Base-by-base conservation (phyloP, 2,329 filamentous ascomycete genomes). In the Aspergillus caelatus region DNA sequence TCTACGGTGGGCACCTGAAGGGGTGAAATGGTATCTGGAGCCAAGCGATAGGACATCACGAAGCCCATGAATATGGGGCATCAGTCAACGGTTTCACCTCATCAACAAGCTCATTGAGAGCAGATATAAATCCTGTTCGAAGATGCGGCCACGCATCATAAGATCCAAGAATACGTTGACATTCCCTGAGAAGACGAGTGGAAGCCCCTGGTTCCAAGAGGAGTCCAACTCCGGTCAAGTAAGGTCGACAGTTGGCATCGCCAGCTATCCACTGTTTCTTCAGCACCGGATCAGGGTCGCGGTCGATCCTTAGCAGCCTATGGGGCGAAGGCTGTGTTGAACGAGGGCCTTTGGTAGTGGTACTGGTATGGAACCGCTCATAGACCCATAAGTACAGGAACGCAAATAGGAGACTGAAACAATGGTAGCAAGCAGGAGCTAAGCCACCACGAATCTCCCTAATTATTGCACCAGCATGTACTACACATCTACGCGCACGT, bases 281-380 rank as follows among this genome's bases (percentile, higher is more conserved):
- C n/a, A 23, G 45, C 45, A 19, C 11, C 8, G n/a, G 1, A 2
- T 46, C 21, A 6, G 11, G 21, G 21, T 26, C 45, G 3, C 45
- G 45, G 21, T 46, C 45, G 21, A 46, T 46, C 21, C 45, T 21
- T 23, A 46, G 0, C 11, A 46, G 12, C 12, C 4, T 46, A 26
- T 14, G 5, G 26, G 45, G 11, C 11, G 21, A 6, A 11, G 21
- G 14, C 4, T 26, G n/a, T 5, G 26, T 6, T 5, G 11, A 7
- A 14, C 1, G 21, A 11, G 1, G 11, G 5, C 2, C 1, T 21
- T 26, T 3, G 0, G n/a, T 6, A 23, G 45, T 21, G 6, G 21
- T 26, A 21, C 21, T 16, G 21, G 45, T 5, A 6, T 12, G 9
- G 45, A 46, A 6, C n/a, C 45, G 45, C 45, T 12, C 45, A 46